Evolutionary conservation across 768 basidiomycete species (phyloP), one percentile per base, ranked within the genome.

Genomic region (Epithele typhae): DNA sequence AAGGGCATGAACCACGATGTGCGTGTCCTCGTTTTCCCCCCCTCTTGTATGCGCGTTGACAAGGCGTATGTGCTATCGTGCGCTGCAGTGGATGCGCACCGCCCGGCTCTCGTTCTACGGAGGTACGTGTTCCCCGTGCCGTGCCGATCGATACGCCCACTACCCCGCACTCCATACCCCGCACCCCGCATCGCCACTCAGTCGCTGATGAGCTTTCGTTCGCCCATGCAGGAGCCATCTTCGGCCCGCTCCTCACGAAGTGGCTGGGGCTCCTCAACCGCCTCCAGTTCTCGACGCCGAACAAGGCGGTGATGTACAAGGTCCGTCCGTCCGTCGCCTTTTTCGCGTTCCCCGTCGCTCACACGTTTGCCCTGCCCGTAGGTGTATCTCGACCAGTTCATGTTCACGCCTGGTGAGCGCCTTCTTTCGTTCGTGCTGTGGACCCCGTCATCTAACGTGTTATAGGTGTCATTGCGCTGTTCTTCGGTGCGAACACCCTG

Each of bases 361-460:
- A 27, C 41, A 43, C 32, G 15, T 1, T n/a, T n/a, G 5, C 2
- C 24, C 14, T 22, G 25, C 34, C 9, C 35, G 40, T 59, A 85
- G 87, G 87, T 90, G 5, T 87, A 77, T 65, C 72, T 93, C 22
- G 92, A 94, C 62, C 92, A 95, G 66, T 76, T 78, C 5, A 56
- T 88, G 11, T 69, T 90, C 38, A 84, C 89, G 1, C 92, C 92
- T 9, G 70, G 83, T 78, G 53, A 50, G 69, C 56, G 50, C 37
- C 36, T 44, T 52, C 18, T 9, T 30, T 22, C 24, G n/a, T 19
- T 6, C 35, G 14, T 39, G 22, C 27, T 23, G 22, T 34, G 25
- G 19, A 14, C 27, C 32, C 9, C 18, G 8, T n/a, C 17, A 36
- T 48, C 46, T 32, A 34, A 19, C 25, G 19, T 9, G 24, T 9